Evolutionary conservation across 192 early-diverging fungal genomes (phyloP), one percentile per base, ranked within the genome.

Genomic region (Funneliformis mosseae): DNA sequence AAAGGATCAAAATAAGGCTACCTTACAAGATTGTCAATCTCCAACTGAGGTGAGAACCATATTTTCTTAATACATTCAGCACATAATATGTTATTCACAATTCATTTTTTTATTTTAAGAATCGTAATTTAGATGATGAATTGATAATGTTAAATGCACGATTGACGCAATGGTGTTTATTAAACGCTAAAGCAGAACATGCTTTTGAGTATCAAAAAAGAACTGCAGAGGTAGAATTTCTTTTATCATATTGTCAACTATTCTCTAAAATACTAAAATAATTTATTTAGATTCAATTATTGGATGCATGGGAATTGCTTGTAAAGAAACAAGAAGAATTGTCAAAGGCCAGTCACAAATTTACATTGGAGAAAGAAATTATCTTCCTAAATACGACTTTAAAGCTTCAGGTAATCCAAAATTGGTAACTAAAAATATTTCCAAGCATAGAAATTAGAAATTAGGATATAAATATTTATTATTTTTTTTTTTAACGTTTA

Each of bases 141-240:
- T 38, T 78, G 8, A 28, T 38, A 68, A 78, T 78, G 77, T 39
- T 78, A 39, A 78, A 78, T 50, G 43, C 77, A n/a, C 62, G 77
- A 25, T 68, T 78, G 21, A 78, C 25, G 16, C 77, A 78, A 39
- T 78, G 77, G 77, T 64, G 61, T 78, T 78, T 78, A 8, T 16
- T 78, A 4, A 78, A 78, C 38, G 25, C 66, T 8, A 64, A 78
- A 46, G 61, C 77, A 28, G 39, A 33, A 28, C 77, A 50, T 4
- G 55, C 77, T 1, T 78, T 78, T 43, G 77, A 78, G 27, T 68
- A 5, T 67, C 62, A 68, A 50, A 78, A 78, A 67, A 11, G 42
- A 50, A 27, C 64, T 38, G 42, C 50, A 27, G 74, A 76, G 59
- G 74, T 76, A 59, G 8, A 74, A 16, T 45, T 46, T 4, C 12